Evolutionary conservation across 2,329 filamentous ascomycete species (phyloP).

Genomic region (Epichloe gansuensis): DNA sequence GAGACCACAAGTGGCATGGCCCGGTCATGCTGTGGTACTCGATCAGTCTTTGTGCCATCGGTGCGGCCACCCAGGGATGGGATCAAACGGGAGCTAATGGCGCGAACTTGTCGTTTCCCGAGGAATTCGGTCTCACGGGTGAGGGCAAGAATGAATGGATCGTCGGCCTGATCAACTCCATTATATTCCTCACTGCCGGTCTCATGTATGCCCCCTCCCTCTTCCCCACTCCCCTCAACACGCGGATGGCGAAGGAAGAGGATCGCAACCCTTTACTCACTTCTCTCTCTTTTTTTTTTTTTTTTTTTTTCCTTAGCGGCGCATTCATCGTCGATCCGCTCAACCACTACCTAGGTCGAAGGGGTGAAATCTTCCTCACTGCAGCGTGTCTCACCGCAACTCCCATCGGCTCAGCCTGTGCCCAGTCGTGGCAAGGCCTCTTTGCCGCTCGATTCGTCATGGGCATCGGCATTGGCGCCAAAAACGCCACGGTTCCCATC

Average conservation of each 20-base stretch:
- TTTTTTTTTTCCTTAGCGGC: conserved; percentile 7
- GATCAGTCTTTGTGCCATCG: conserved; percentile 41
- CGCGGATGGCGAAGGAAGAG: background rate
- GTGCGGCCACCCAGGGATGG: conserved; percentile 48
- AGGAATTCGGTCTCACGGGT: conserved; percentile 23
- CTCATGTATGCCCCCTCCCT: conserved; percentile 32
- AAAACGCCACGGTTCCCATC: conserved; percentile 53
- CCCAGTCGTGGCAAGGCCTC: conserved; percentile 53
- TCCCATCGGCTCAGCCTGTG: conserved; percentile 46
- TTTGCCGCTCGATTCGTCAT: conserved; percentile 54
- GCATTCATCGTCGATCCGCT: conserved; percentile 29
- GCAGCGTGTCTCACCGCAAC: conserved; percentile 34
- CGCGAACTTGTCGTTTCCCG: conserved; percentile 46
- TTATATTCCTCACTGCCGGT: conserved; percentile 33
- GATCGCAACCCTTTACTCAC: background rate
- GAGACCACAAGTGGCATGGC: conserved; percentile 46
- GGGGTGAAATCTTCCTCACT: conserved; percentile 54
- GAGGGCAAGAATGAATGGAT: conserved; percentile 31
- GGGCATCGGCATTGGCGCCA: conserved; percentile 56
- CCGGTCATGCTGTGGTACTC: conserved; percentile 26
- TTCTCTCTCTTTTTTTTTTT: background rate
- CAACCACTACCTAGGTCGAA: conserved; percentile 50
- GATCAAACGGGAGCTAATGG: conserved; percentile 50
- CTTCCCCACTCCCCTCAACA: background rate
- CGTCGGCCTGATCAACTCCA: conserved; percentile 18